Evolutionary conservation across 495 filamentous ascomycete genomes (phyloP).

Genomic region (Niebla homalea): DNA sequence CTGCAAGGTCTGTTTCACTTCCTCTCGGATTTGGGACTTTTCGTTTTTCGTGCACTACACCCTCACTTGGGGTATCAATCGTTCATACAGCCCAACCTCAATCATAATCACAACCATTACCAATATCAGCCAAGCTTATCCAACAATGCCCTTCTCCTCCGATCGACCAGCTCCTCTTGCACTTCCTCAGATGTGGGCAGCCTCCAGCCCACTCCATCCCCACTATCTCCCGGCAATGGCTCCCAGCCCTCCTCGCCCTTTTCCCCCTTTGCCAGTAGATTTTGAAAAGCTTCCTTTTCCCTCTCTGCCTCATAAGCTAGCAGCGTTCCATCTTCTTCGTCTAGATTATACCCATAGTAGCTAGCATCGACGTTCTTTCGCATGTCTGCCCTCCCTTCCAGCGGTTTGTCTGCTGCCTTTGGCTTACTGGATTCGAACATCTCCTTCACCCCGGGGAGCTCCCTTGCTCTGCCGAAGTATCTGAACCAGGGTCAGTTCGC

Average conservation of each 20-base stretch:
- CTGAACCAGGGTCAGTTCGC: conserved; percentile 17
- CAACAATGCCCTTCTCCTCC: conserved; percentile 65
- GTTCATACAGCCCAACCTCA: not conserved
- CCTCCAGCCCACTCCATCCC: conserved; percentile 74
- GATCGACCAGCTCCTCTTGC: conserved; percentile 79
- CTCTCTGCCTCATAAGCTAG: conserved; percentile 70
- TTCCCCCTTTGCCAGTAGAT: conserved; percentile 34
- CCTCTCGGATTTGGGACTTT: too few relatives aligned
- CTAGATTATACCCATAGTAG: conserved; percentile 90
- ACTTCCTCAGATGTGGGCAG: conserved; percentile 82
- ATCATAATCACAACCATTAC: not conserved
- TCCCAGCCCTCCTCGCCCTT: conserved; percentile 53
- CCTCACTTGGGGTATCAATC: not conserved
- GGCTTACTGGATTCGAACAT: conserved; percentile 71
- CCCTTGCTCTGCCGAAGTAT: conserved; percentile 83
- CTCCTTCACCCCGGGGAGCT: conserved; percentile 92
- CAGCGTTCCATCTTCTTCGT: conserved; percentile 82
- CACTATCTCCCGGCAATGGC: conserved; percentile 70
- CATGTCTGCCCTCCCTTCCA: conserved; percentile 54
- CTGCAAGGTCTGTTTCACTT: too few relatives aligned
- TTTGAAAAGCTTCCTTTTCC: conserved; percentile 68
- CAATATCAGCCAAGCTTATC: conserved; percentile 54
- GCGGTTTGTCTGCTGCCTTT: conserved; percentile 42
- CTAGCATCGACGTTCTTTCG: conserved; percentile 78
- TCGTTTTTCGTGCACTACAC: not conserved